Evolutionary conservation across 306 rosid genomes (phyloP), one percentile per base, ranked within the genome.

Genomic region (Castanea crenata): DNA sequence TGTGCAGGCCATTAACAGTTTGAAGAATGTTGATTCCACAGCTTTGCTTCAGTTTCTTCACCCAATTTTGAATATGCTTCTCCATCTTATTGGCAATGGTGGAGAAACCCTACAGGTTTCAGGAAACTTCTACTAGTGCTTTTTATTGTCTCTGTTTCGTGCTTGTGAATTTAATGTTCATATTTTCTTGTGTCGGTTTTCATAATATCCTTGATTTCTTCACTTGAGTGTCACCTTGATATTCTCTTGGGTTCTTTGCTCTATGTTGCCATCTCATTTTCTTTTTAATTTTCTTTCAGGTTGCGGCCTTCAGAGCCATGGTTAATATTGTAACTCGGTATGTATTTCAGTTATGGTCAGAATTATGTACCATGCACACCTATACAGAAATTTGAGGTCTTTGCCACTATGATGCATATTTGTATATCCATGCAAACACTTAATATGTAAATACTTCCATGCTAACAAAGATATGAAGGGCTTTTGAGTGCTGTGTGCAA

Each of bases 281-380:
- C 61, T 77, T 77, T 67, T 27, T 0, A 71, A 31, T 56, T 79
- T 82, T 84, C 73, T 85, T 85, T 79, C 87, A 95, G 99, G 99
- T 95, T 86, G 99, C 99, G 20, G 99, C 99, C 25, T 95, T 95
- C 87, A 93, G 99, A 82, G 98, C 99, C 61, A 93, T 95, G 99
- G 99, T 95, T 74, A 95, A 93, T 87, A 95, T 95, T 70, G 99
- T 95, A 56, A 95, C 98, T 67, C 83, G 99, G 99, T 95, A 79
- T 74, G 83, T 76, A 51, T 79, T 84, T 68, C 68, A 68, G 57
- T 77, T 75, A 61, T 80, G 82, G 68, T 69, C 77, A 31, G 71
- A 77, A 65, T 74, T 73, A 35, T 49, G 67, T 23, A 16, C 44
- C 13, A 52, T 38, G 21, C 21, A 76, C 6, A 9, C 27, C 3